These are phyloP conservation scores for Leccinum longicurvipes DNA, from an alignment of 768 basidiomycete species.

Conservation along the genomic window DNA sequence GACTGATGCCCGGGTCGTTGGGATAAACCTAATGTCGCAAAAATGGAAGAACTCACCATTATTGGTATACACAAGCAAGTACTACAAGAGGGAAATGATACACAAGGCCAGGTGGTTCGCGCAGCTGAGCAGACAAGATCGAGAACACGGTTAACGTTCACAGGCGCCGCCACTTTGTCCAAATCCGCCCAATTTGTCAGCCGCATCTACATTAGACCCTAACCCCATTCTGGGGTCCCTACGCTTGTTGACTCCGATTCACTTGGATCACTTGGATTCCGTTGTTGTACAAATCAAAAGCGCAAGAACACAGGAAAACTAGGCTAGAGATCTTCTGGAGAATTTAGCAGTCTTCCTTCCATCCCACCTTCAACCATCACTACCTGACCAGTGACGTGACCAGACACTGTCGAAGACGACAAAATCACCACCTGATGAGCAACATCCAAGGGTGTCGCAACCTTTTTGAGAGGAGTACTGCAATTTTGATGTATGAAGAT, in stretches of 20 bases:
- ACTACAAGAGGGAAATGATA: background rate
- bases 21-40: background rate
- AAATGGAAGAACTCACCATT: constrained; percentile 19
- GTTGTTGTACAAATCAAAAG: background rate
- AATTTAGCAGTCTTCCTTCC: constrained; percentile 63
- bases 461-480: constrained; percentile 69
- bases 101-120: background rate
- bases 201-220: constrained; percentile 18
- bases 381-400: constrained; percentile 68
- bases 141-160: background rate
- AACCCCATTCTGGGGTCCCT: constrained; percentile 17
- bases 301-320: background rate
- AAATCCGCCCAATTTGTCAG: constrained; percentile 19
- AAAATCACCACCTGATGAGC: constrained; percentile 63
- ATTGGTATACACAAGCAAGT: background rate
- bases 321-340: constrained; percentile 31
- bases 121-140: constrained; percentile 6
- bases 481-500: background rate
- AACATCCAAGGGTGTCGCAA: constrained; percentile 59
- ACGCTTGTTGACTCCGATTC: background rate
- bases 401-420: constrained; percentile 58
- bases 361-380: constrained; percentile 75
- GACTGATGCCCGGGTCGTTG: constrained; percentile 48
- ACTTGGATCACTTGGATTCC: background rate
- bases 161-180: background rate